These are phyloP conservation scores for Wickerhamiella lipophila DNA, from an alignment of 805 yeast genomes.

Conservation along the genomic window DNA sequence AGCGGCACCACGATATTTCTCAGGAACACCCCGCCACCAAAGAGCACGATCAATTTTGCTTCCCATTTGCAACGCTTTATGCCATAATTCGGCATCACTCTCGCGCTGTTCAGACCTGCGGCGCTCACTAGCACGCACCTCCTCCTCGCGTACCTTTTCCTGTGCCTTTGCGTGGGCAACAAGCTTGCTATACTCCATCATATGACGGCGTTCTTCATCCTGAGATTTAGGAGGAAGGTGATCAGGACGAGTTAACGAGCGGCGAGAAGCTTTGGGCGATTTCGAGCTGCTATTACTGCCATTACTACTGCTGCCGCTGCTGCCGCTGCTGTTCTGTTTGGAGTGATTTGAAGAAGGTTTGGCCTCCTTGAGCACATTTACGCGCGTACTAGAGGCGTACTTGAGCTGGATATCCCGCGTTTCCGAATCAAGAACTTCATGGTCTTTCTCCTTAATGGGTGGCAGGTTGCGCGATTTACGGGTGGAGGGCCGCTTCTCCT, in stretches of 20 bases:
- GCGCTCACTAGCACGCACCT: constrained; percentile 19
- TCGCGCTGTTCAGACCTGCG: constrained; percentile 18
- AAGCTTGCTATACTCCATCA: constrained; percentile 38
- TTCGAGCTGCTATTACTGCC: too few relatives aligned
- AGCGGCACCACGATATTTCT: constrained; percentile 33
- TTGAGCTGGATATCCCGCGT: constrained; percentile 9
- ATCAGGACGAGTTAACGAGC: constrained; percentile 46
- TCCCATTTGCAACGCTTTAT: constrained; percentile 26
- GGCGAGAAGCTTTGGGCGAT: constrained; percentile 12
- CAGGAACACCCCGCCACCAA: constrained; percentile 51
- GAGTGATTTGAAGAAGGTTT: neutral
- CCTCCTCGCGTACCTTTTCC: constrained; percentile 28
- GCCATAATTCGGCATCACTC: constrained; percentile 32
- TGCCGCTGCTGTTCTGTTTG: neutral
- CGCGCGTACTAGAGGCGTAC: neutral
- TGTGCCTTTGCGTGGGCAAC: constrained; percentile 28
- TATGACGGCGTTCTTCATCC: constrained; percentile 42
- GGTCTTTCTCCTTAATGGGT: constrained; percentile 3
- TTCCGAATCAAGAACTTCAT: neutral
- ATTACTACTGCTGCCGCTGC: too few relatives aligned
- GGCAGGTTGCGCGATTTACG: constrained; percentile 11
- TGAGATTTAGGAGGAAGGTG: constrained; percentile 54
- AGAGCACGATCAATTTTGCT: constrained; percentile 31
- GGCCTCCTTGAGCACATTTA: neutral
- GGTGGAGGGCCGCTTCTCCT: constrained; percentile 16